phyloP scores from a whole-genome alignment of 352 stramenopile genomes.

The Phytophthora pluvialis region DNA sequence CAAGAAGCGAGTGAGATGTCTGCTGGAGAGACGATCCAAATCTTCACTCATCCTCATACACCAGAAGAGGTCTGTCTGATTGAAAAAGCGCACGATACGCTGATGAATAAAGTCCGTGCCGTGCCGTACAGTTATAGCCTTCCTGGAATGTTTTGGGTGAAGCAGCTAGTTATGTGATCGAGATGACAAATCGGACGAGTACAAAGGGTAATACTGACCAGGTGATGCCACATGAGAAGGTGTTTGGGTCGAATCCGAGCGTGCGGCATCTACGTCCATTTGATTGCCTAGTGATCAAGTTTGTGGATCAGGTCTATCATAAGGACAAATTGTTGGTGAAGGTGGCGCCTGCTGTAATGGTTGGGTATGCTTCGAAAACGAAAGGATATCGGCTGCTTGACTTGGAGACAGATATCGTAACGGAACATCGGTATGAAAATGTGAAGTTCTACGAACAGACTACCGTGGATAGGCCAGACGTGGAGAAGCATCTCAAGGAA shows the following conservation, averaged over 20 bases:
- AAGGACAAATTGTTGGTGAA: constrained; percentile 14
- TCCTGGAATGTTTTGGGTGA: background rate
- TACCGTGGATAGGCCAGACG: constrained; percentile 14
- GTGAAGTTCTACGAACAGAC: constrained; percentile 24
- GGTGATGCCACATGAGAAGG: constrained; percentile 15
- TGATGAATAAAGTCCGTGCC: constrained; percentile 1
- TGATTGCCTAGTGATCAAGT: constrained; percentile 16
- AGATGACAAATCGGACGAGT: constrained; percentile 1
- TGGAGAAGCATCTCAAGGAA: constrained; percentile 17
- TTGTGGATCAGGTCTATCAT: constrained; percentile 22
- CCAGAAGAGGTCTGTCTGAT: constrained; percentile 4
- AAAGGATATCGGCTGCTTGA: constrained; percentile 21
- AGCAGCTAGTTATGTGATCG: constrained; percentile 11
- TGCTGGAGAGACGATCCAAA: background rate
- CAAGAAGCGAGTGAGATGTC: background rate
- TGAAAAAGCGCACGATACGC: background rate
- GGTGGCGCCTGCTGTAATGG: constrained; percentile 2
- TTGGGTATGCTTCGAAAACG: constrained; percentile 15
- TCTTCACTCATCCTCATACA: constrained; percentile 1
- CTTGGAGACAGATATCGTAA: constrained; percentile 11
- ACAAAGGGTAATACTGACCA: constrained; percentile 14
- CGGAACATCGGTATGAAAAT: constrained; percentile 13
- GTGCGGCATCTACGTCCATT: constrained; percentile 11
- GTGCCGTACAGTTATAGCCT: background rate
- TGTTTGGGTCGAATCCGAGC: constrained; percentile 16